Evolutionary conservation across 495 filamentous ascomycete species (phyloP).

Genomic region (Xylaria curta): DNA sequence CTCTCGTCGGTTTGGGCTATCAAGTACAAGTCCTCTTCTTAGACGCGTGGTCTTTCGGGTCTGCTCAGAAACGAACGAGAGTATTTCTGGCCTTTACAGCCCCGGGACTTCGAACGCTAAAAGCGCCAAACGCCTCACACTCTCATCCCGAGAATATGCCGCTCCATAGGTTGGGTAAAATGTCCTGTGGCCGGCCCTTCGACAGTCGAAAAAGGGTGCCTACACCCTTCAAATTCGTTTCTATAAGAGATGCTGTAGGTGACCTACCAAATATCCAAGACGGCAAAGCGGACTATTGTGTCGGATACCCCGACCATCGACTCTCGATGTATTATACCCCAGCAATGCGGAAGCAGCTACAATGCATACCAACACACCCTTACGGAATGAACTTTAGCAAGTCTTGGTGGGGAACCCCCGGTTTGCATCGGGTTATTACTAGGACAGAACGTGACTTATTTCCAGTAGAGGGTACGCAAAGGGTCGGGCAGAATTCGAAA

Average conservation of each 20-base stretch:
- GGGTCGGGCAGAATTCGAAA: conserved; percentile 32
- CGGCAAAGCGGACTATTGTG: conserved; percentile 57
- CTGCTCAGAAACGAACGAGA: conserved; percentile 65
- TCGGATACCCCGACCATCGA: conserved; percentile 70
- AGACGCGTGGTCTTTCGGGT: conserved; percentile 73
- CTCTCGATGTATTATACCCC: conserved; percentile 41
- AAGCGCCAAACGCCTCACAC: conserved; percentile 65
- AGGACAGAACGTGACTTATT: conserved; percentile 44
- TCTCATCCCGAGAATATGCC: conserved; percentile 52
- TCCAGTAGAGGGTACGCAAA: conserved; percentile 23
- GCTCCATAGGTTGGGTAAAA: conserved; percentile 56
- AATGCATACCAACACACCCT: conserved; percentile 51
- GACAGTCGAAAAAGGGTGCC: conserved; percentile 54
- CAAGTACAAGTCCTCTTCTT: conserved; percentile 67
- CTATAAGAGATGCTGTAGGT: conserved; percentile 54
- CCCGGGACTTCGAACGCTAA: conserved; percentile 61
- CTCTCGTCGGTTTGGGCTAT: conserved; percentile 75
- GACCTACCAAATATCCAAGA: conserved; percentile 68
- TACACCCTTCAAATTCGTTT: conserved; percentile 64
- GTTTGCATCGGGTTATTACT: conserved; percentile 47
- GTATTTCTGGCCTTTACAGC: conserved; percentile 71
- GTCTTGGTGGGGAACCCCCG: conserved; percentile 41
- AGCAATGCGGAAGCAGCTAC: conserved; percentile 42
- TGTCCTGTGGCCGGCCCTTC: conserved; percentile 66
- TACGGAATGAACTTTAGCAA: conserved; percentile 54